Base-by-base conservation (phyloP, 768 basidiomycete genomes). In the Naganishia kalamii region DNA sequence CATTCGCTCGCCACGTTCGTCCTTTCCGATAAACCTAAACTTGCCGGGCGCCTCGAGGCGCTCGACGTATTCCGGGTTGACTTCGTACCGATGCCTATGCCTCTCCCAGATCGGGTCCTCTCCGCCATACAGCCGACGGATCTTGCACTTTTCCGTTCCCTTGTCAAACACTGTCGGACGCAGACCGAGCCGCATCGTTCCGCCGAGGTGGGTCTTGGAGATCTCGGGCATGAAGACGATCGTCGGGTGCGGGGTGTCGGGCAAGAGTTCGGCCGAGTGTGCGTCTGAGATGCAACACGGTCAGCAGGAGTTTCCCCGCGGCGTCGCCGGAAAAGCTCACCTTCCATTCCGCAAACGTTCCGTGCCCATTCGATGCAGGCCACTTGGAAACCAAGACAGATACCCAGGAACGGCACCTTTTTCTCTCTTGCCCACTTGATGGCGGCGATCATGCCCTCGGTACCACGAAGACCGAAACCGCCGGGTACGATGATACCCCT, bases 221-320 rank as follows among this genome's bases (percentile, higher is more conserved):
- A 99, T 90, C 77, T 99, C 96, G 19, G 96, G 96, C 96, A 99
- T 99, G 84, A 93, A 98, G 70, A 98, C 83, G 78, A 97, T 82
- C 63, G 92, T 82, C 1, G 88, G 89, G 69, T 87, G 81, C n/a
- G 80, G 76, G 11, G 75, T 75, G 10, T 71, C 63, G 3, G 84
- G 74, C 43, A 83, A 79, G 70, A 98, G 89, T 78, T 99, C 94
- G 32, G 85, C 80, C 3, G 94, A 98, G 50, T 86, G 88, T 5
- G 94, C 92, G 63, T 85, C 91, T 89, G 74, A 17, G 49, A 0
- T 11, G 27, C 17, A 40, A 8, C 10, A 4, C 21, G 17, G 25
- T 32, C 10, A 44, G 40, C 44, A 23, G 12, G 13, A 46, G 6
- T 19, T 23, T 27, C 21, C 33, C 23, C 3, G 5, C 32, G 30